Evolutionary conservation across 192 early-diverging fungal species (phyloP).

Genomic region (Podila epigama): DNA sequence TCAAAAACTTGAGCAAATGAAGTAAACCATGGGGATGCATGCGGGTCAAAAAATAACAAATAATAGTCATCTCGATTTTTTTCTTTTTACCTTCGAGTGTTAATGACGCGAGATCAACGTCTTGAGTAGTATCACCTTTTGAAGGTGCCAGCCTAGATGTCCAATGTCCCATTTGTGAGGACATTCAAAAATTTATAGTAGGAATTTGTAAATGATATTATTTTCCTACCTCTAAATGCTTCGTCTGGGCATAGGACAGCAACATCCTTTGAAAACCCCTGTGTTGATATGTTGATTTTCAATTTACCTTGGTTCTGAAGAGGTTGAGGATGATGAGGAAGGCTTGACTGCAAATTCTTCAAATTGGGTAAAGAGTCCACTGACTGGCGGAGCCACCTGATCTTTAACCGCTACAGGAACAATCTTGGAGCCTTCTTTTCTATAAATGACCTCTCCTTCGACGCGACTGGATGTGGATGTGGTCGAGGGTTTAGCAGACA

Average conservation of each 20-base stretch:
- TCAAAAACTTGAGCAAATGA: too few relatives aligned
- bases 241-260: too few relatives aligned
- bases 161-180: too few relatives aligned
- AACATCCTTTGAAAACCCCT: too few relatives aligned
- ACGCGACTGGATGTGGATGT: not conserved
- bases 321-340: conserved; percentile 3
- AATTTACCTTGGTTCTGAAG: conserved; percentile 1
- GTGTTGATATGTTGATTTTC: too few relatives aligned
- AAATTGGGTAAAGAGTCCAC: conserved; percentile 29
- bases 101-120: conserved; percentile 13
- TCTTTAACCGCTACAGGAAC: conserved; percentile 11
- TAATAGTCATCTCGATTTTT: not conserved
- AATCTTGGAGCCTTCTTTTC: conserved; percentile 33
- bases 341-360: conserved; percentile 17
- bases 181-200: too few relatives aligned
- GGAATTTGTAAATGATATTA: too few relatives aligned
- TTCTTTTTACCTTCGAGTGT: conserved; percentile 17
- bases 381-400: conserved; percentile 15
- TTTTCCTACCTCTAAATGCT: too few relatives aligned
- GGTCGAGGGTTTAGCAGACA: not conserved
- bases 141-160: too few relatives aligned
- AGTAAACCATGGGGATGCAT: too few relatives aligned
- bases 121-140: not conserved
- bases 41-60: too few relatives aligned
- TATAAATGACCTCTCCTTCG: conserved; percentile 35